Conservation (phyloP, 768 basidiomycete genomes). For the Naganishia vishniacii region DNA sequence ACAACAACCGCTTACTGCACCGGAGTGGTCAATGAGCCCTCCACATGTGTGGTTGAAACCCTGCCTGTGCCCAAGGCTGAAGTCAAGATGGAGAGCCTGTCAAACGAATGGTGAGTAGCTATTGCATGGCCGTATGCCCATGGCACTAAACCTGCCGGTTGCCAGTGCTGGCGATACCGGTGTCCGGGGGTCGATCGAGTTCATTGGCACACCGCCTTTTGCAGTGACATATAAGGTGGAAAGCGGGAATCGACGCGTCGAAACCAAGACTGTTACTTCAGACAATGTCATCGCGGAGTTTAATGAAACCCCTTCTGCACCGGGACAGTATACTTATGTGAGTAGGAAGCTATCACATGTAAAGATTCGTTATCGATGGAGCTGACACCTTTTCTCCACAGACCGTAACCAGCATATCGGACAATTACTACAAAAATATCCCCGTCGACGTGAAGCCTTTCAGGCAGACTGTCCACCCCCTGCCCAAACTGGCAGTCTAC, state of each 20-base stretch:
- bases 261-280: neutral
- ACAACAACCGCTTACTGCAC: slow-evolving; percentile 71
- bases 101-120: slow-evolving; percentile 65
- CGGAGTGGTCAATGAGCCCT: slow-evolving; percentile 78
- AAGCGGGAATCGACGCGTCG: neutral
- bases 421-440: slow-evolving; percentile 73
- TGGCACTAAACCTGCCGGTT: too few relatives aligned
- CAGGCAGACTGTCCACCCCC: slow-evolving; percentile 81
- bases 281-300: slow-evolving; percentile 4
- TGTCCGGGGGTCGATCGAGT: slow-evolving; percentile 74
- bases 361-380: neutral
- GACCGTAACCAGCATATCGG: slow-evolving; percentile 68
- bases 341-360: slow-evolving; percentile 12
- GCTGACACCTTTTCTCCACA: too few relatives aligned
- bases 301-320: slow-evolving; percentile 40
- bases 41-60: slow-evolving; percentile 61
- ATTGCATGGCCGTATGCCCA: too few relatives aligned
- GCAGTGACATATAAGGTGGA: slow-evolving; percentile 61
- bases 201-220: slow-evolving; percentile 87
- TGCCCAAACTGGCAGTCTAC: slow-evolving; percentile 52
- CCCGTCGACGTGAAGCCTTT: slow-evolving; percentile 68
- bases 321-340: slow-evolving; percentile 79
- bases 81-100: slow-evolving; percentile 80
- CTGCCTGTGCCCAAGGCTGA: slow-evolving; percentile 70
- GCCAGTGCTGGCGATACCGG: slow-evolving; percentile 67